Evolutionary conservation across 2,329 filamentous ascomycete genomes (phyloP).

Genomic region (Microsporum audouinii): DNA sequence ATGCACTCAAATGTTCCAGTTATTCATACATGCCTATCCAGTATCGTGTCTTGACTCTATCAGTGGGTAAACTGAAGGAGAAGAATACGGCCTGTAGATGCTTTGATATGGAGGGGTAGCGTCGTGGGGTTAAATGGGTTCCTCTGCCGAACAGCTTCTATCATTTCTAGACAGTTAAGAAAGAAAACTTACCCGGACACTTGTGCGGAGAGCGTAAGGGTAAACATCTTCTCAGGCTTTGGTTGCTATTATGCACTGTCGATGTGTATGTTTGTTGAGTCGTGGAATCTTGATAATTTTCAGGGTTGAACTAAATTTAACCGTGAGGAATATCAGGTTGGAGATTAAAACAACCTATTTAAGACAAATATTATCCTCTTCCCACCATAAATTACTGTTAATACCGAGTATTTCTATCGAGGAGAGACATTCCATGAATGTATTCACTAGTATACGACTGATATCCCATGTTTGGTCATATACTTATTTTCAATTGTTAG

Average conservation of each 20-base stretch:
- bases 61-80: neutral
- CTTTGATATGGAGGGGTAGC: neutral
- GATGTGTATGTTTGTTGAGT: neutral
- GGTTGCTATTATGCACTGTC: neutral
- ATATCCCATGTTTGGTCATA: no score
- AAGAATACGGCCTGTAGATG: neutral
- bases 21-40: neutral
- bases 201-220: constrained; percentile 29
- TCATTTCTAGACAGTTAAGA: no score
- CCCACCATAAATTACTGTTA: no score
- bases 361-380: no score
- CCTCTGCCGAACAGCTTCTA: neutral
- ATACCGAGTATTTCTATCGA: no score
- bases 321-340: no score
- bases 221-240: constrained; percentile 24
- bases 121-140: neutral
- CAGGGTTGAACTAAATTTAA: neutral
- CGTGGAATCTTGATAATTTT: constrained; percentile 4
- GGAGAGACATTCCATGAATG: no score
- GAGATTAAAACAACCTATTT: no score
- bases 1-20: neutral
- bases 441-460: no score
- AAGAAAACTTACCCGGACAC: constrained; percentile 23
- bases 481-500: no score
- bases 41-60: neutral